A percentile compares a stretch with the other conserved stretches of the same genome.
Evolutionary conservation across 1,139 yeast genomes (phyloP).

Genomic region (Zygosaccharomyces pseudobailii): DNA sequence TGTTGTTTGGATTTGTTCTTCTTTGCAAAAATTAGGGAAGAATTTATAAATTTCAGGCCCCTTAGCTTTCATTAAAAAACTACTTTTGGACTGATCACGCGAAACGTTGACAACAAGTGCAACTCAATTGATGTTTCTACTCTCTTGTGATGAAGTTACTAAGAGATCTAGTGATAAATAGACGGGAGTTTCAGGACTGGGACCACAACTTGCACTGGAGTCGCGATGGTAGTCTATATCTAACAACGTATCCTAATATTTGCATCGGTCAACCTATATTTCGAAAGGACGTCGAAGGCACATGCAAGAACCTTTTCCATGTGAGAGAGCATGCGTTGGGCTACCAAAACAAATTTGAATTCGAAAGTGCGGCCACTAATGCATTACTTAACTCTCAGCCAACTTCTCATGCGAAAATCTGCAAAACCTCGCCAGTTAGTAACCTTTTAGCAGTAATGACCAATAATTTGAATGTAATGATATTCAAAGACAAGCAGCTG

Average conservation of each 20-base stretch:
- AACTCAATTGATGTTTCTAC: background rate
- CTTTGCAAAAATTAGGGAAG: background rate
- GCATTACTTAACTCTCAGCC: constrained; percentile 30
- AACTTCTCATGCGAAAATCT: constrained; percentile 19
- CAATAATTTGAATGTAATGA: constrained; percentile 28
- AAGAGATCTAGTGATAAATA: constrained; percentile 25
- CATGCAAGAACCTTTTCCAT: constrained; percentile 26
- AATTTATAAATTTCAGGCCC: background rate
- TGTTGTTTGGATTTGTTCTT: background rate
- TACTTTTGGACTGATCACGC: background rate
- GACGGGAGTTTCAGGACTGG: constrained; percentile 31
- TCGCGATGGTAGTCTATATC: constrained; percentile 27
- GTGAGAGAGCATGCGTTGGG: constrained; percentile 21
- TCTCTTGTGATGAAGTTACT: constrained; percentile 21
- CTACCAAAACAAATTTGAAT: constrained; percentile 29
- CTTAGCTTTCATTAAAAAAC: background rate
- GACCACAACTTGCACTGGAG: constrained; percentile 27
- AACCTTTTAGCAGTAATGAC: constrained; percentile 26
- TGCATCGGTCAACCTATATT: constrained; percentile 28
- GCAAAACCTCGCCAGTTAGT: constrained; percentile 21
- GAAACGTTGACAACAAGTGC: background rate
- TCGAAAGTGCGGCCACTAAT: constrained; percentile 21
- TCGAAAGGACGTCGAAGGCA: constrained; percentile 14
- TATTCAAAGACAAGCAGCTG: constrained; percentile 15
- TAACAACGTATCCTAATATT: constrained; percentile 27